Evolutionary conservation across 1,139 yeast species (phyloP).

Genomic region (Meyerozyma athensensis): DNA sequence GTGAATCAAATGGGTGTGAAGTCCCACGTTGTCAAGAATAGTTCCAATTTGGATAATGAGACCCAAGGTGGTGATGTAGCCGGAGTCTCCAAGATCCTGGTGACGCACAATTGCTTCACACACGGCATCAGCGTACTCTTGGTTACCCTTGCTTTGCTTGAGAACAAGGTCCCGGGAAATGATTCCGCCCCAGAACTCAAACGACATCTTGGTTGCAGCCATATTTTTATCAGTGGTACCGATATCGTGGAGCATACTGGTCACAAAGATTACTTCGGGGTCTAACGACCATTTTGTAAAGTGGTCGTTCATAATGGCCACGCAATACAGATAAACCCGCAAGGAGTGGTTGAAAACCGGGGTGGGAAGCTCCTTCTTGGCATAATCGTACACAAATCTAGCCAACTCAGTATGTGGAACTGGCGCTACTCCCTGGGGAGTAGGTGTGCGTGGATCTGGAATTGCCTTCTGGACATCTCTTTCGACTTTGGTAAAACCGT

Average conservation of each 20-base stretch:
- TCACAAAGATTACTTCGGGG: slow-evolving; percentile 26
- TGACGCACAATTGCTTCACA: slow-evolving; percentile 36
- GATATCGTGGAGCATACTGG: slow-evolving; percentile 34
- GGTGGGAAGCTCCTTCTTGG: slow-evolving; percentile 20
- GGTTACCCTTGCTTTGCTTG: slow-evolving; percentile 19
- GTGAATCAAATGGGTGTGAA: slow-evolving; percentile 27
- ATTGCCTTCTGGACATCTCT: slow-evolving; percentile 27
- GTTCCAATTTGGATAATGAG: slow-evolving; percentile 33
- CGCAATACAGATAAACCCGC: slow-evolving; percentile 29
- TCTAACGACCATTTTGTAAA: slow-evolving; percentile 34
- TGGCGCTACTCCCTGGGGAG: slow-evolving; percentile 18
- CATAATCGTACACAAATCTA: slow-evolving; percentile 21
- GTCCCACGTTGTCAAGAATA: slow-evolving; percentile 35
- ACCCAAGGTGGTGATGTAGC: slow-evolving; percentile 34
- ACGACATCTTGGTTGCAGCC: slow-evolving; percentile 33
- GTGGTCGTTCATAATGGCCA: slow-evolving; percentile 33
- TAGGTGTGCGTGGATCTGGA: slow-evolving; percentile 24
- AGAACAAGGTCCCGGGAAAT: slow-evolving; percentile 27
- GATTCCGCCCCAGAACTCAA: slow-evolving; percentile 36
- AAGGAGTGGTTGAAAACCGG: slow-evolving; percentile 29
- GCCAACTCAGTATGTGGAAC: slow-evolving; percentile 22
- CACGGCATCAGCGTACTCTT: slow-evolving; percentile 35
- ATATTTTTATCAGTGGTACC: slow-evolving; percentile 34
- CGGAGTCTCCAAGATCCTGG: slow-evolving; percentile 33
- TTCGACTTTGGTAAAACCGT: slow-evolving; percentile 30